Evolutionary conservation across 805 yeast species (phyloP), one percentile per base, ranked within the genome.

Genomic region (Ogataea trehaloabstinens): DNA sequence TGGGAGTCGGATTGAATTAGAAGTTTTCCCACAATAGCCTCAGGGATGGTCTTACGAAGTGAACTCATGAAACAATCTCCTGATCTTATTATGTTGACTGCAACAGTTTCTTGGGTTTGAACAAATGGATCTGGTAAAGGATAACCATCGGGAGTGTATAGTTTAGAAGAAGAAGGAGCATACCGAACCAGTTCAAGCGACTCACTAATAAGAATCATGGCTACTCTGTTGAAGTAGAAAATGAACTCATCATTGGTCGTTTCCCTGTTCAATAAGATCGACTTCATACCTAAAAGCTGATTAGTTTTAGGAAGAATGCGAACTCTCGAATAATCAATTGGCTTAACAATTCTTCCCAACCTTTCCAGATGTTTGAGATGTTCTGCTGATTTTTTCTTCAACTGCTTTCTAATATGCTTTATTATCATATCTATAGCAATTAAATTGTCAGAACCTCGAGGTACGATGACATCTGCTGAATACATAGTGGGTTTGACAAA

Each of bases 51-150:
- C 48, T 80, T 80, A 43, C 85, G 76, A 28, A 91, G 67, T 0
- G 96, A 82, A 21, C 74, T 76, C 76, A 85, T 81, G 54, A 90
- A 90, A 55, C 96, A 86, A 58, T 89, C 97, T 4, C 99, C 99
- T 0, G 96, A 89, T 46, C 96, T 73, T 21, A 90, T 82, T 29
- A 90, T 77, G 46, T 83, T 83, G 5, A 88, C 85, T 0, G 93
- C 93, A 20, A 84, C 67, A 7, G 85, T 66, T 10, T 73, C 70
- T 41, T 77, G 76, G 44, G 54, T 37, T 57, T 65, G 69, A 24
- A 39, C 41, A 28, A 57, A 48, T 4, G 66, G 54, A 13, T 67
- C 51, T 1, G 46, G 28, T 8, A 68, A 20, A 1, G 17, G 24
- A 18, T 48, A 18, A 1, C 65, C 69, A 1, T 63, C 46, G 1